Evolutionary conservation across 2,329 filamentous ascomycete species (phyloP).

Genomic region (Volutella citrinella): DNA sequence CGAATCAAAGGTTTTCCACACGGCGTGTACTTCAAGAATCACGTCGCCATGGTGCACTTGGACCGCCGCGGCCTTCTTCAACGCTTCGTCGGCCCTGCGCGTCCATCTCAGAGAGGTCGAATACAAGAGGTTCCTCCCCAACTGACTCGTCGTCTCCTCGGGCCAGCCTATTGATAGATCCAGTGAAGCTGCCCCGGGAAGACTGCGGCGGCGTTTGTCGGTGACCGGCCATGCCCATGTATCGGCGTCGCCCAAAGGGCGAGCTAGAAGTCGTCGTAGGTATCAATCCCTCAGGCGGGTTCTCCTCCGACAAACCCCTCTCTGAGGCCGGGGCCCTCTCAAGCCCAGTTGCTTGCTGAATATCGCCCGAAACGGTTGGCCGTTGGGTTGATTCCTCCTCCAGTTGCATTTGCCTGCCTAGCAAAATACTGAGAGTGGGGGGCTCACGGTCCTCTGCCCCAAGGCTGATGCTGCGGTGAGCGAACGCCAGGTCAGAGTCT

Average conservation of each 20-base stretch:
- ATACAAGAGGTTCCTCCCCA: constrained; percentile 68
- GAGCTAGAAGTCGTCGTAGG: constrained; percentile 39
- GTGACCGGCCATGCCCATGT: constrained; percentile 41
- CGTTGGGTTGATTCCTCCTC: constrained; percentile 29
- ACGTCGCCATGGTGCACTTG: too few relatives aligned
- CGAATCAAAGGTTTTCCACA: too few relatives aligned
- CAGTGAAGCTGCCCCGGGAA: constrained; percentile 44
- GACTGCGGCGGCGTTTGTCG: constrained; percentile 43
- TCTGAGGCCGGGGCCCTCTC: constrained; percentile 36
- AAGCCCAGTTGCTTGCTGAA: constrained; percentile 44
- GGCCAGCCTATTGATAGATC: constrained; percentile 35
- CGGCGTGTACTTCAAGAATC: too few relatives aligned
- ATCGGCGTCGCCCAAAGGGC: constrained; percentile 45
- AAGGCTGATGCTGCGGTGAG: constrained; percentile 65
- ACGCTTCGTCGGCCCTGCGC: constrained; percentile 55
- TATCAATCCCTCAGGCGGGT: constrained; percentile 44
- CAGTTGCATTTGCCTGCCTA: constrained; percentile 42
- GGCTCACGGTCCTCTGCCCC: constrained; percentile 63
- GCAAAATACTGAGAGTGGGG: constrained; percentile 61
- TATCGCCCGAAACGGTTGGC: constrained; percentile 17
- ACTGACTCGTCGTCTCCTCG: constrained; percentile 47
- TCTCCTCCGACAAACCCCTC: constrained; percentile 43
- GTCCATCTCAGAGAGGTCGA: constrained; percentile 71
- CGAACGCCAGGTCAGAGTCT: constrained; percentile 58
- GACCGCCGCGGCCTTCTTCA: constrained; percentile 49